These are phyloP conservation scores for Clarireedia paspali DNA, from an alignment of 2,329 filamentous ascomycete genomes.

Conservation along the genomic window DNA sequence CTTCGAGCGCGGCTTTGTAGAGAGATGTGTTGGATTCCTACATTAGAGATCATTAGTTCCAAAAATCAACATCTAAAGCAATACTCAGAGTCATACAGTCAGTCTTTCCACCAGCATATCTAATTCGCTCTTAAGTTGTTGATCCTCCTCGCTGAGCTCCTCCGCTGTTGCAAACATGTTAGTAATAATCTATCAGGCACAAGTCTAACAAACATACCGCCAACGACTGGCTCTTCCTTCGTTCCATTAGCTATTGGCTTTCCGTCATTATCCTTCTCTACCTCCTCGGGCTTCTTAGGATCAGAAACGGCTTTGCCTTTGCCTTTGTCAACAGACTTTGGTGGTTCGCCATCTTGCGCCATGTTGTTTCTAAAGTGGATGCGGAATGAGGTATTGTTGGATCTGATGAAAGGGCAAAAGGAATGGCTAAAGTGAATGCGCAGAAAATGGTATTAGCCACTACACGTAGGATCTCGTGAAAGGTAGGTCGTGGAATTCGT, in stretches of 20 bases:
- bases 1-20: constrained; percentile 87
- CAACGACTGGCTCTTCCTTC: constrained; percentile 54
- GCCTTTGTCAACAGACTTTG: constrained; percentile 83
- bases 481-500: constrained; percentile 26
- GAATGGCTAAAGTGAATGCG: constrained; percentile 6
- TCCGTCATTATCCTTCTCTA: constrained; percentile 59
- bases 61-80: not conserved
- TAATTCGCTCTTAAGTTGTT: constrained; percentile 95
- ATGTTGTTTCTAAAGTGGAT: constrained; percentile 44
- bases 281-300: constrained; percentile 52
- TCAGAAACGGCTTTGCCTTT: constrained; percentile 78
- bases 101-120: constrained; percentile 97
- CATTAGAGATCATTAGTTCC: constrained; percentile 12
- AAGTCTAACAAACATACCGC: constrained; percentile 29
- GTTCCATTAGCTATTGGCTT: constrained; percentile 66
- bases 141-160: constrained; percentile 95
- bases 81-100: constrained; percentile 51
- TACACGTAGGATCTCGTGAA: constrained; percentile 5
- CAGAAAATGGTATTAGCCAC: constrained; percentile 1
- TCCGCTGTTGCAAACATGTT: constrained; percentile 44
- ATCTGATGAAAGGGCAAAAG: not conserved
- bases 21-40: constrained; percentile 81
- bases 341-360: constrained; percentile 88
- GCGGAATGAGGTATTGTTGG: constrained; percentile 6
- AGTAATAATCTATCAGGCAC: constrained; percentile 29